Percentiles rank a stretch among this genome's conserved stretches.
Evolutionary conservation across 108 stramenopile genomes (phyloP).

Genomic region (Chaetoceros tenuissimus): DNA sequence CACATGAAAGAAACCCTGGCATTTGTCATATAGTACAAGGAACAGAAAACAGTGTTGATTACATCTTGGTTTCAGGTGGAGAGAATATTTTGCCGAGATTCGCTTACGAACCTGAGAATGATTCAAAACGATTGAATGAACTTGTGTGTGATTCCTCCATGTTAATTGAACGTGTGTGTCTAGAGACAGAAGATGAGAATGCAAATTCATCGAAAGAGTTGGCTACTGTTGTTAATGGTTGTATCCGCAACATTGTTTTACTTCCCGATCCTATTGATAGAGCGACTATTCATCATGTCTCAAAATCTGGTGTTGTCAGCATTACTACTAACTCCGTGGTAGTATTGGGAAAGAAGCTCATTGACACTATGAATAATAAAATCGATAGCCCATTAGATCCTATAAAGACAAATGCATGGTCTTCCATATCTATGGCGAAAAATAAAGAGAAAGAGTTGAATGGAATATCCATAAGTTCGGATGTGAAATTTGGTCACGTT

Average conservation of each 20-base stretch:
- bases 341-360: neutral
- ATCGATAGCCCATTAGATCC: constrained; percentile 2
- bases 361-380: neutral
- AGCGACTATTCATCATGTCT: constrained; percentile 48
- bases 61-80: neutral
- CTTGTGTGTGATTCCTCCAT: constrained; percentile 28
- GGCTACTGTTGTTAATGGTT: neutral
- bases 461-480: constrained; percentile 50
- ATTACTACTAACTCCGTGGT: constrained; percentile 48
- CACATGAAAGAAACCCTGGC: neutral
- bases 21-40: neutral
- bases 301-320: constrained; percentile 33
- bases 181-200: constrained; percentile 14
- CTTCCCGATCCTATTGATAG: constrained; percentile 60
- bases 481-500: constrained; percentile 70
- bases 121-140: constrained; percentile 43
- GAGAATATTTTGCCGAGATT: constrained; percentile 48
- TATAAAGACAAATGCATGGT: constrained; percentile 48
- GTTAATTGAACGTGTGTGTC: constrained; percentile 37
- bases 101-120: constrained; percentile 38
- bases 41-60: neutral
- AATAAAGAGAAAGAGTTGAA: constrained; percentile 10
- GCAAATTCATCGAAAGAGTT: neutral
- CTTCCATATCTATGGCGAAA: neutral
- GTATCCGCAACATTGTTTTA: constrained; percentile 15